Evolutionary conservation across 305 asterid species (phyloP).

Genomic region (Striga hermonthica): DNA sequence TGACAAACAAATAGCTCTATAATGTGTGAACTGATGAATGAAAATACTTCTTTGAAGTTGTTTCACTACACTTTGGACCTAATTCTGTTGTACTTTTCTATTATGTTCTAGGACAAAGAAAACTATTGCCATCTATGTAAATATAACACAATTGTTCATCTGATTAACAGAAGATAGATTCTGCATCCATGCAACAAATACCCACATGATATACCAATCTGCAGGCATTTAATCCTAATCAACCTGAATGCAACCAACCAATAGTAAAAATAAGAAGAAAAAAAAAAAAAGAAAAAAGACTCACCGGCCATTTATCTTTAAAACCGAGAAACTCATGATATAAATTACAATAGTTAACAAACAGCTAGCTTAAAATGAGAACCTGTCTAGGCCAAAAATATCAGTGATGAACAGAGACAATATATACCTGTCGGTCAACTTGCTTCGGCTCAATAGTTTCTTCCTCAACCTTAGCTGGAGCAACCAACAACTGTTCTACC

Average conservation of each 20-base stretch:
- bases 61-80: slow-evolving; percentile 14
- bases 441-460: slow-evolving; percentile 43
- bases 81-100: slow-evolving; percentile 11
- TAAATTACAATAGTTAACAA: too few species aligned
- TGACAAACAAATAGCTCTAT: not conserved
- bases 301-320: too few species aligned
- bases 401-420: too few species aligned
- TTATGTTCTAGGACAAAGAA: not conserved
- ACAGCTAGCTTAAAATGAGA: too few species aligned
- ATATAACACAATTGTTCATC: not conserved
- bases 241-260: not conserved
- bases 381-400: too few species aligned
- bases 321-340: too few species aligned
- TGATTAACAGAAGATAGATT: not conserved
- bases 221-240: slow-evolving; percentile 21
- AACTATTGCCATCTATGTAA: not conserved
- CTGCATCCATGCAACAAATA: not conserved
- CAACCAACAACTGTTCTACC: slow-evolving; percentile 33
- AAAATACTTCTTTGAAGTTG: not conserved
- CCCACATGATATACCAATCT: not conserved
- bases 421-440: slow-evolving; percentile 79
- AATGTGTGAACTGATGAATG: not conserved
- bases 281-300: slow-evolving; percentile 4
- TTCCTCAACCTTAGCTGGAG: slow-evolving; percentile 36
- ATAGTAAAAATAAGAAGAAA: not conserved